phyloP scores from a whole-genome alignment of 345 rosid genomes.

The Arabidopsis thaliana region TAIR10.1 NC_003074.8:17647001-17647500 shows the following conservation, averaged over 20 bases:
- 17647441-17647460: conserved; percentile 82
- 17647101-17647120: conserved; percentile 38
- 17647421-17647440: conserved; percentile 68
- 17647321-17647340: conserved; percentile 30
- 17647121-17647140: conserved; percentile 20
- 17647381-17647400: conserved; percentile 90
- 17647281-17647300: conserved; percentile 4
- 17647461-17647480: conserved; percentile 26
- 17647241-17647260: conserved; percentile 55
- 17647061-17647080: conserved; percentile 35
- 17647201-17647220: conserved; percentile 43
- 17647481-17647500: conserved; percentile 13
- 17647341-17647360: conserved; percentile 70
- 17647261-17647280: conserved; percentile 48
- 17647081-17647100: conserved; percentile 37
- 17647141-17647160: conserved; percentile 31
- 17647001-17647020: background rate
- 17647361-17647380: conserved; percentile 74
- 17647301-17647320: conserved; percentile 13
- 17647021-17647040: conserved; percentile 17
- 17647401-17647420: conserved; percentile 74
- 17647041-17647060: background rate
- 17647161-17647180: conserved; percentile 32
- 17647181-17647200: conserved; percentile 37
- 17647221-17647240: conserved; percentile 45